Evolutionary conservation across 2,329 filamentous ascomycete genomes (phyloP).

Genomic region (Calonectria pseudoreteaudii): DNA sequence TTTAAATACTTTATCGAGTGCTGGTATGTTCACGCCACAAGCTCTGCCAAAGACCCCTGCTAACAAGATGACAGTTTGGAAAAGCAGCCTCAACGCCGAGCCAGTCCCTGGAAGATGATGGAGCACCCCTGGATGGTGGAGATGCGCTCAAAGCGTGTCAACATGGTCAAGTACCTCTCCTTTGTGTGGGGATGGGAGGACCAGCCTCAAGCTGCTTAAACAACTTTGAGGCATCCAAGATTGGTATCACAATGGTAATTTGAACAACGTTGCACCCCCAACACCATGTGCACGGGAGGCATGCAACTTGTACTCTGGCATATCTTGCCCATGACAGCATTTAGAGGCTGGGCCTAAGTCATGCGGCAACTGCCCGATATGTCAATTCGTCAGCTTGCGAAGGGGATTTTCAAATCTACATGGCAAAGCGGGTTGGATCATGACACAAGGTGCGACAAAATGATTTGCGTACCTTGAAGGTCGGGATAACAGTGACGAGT

Average conservation of each 20-base stretch:
- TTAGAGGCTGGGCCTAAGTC: conserved; percentile 35
- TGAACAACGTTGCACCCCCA: conserved; percentile 22
- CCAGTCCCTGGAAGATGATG: conserved; percentile 97
- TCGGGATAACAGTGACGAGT: not conserved
- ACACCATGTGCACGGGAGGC: conserved; percentile 17
- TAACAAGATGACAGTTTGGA: conserved; percentile 75
- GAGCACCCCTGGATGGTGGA: conserved; percentile 99
- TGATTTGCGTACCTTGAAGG: conserved; percentile 5
- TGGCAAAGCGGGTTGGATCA: conserved; percentile 13
- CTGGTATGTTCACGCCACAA: conserved; percentile 75
- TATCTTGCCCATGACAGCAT: conserved; percentile 24
- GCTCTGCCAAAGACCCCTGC: conserved; percentile 6
- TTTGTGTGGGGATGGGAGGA: conserved; percentile 96
- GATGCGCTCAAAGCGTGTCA: conserved; percentile 95
- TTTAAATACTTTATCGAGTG: conserved; percentile 99
- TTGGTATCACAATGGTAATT: conserved; percentile 27
- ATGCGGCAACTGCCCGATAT: conserved; percentile 23
- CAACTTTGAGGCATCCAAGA: conserved; percentile 20
- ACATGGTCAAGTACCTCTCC: conserved; percentile 93
- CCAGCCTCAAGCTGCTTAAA: conserved; percentile 36
- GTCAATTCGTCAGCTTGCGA: conserved; percentile 4
- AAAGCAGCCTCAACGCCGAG: conserved; percentile 88
- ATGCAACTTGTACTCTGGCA: conserved; percentile 14
- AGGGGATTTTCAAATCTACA: conserved; percentile 2
- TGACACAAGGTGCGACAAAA: not conserved